phyloP scores from a whole-genome alignment of 2,329 filamentous ascomycete species.

The Calonectria leucothoes region DNA sequence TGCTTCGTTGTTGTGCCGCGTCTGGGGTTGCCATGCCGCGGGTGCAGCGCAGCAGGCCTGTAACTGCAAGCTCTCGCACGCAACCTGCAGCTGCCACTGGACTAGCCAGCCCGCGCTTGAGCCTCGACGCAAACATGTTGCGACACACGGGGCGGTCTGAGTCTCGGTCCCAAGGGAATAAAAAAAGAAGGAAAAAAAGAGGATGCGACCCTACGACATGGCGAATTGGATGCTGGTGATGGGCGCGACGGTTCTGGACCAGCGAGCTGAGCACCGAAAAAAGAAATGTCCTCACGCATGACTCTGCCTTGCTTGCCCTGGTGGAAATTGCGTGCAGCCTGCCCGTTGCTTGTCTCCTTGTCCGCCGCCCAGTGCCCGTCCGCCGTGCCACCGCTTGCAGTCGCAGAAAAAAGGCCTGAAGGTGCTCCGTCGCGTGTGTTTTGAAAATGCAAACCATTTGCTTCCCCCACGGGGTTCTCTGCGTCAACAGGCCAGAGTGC shows the following conservation, averaged over 20 bases:
- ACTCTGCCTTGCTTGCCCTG: background rate
- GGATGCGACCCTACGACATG: background rate
- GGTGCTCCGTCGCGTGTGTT: background rate
- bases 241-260: background rate
- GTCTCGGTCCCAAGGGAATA: background rate
- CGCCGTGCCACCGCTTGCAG: background rate
- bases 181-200: background rate
- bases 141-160: background rate
- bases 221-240: background rate
- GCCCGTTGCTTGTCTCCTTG: too few relatives aligned
- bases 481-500: background rate
- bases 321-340: background rate
- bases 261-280: conserved; percentile 2
- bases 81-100: background rate
- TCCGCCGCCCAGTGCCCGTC: background rate
- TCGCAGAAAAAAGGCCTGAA: too few relatives aligned
- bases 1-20: background rate
- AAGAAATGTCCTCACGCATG: background rate
- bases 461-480: background rate
- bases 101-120: background rate
- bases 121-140: background rate
- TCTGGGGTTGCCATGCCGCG: too few relatives aligned
- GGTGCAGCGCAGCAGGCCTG: too few relatives aligned
- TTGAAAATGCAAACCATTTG: background rate
- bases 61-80: too few relatives aligned